These are phyloP conservation scores for Cryptococcus amylolentus DNA, from an alignment of 1,284 basidiomycete genomes.

Conservation along the genomic window DNA sequence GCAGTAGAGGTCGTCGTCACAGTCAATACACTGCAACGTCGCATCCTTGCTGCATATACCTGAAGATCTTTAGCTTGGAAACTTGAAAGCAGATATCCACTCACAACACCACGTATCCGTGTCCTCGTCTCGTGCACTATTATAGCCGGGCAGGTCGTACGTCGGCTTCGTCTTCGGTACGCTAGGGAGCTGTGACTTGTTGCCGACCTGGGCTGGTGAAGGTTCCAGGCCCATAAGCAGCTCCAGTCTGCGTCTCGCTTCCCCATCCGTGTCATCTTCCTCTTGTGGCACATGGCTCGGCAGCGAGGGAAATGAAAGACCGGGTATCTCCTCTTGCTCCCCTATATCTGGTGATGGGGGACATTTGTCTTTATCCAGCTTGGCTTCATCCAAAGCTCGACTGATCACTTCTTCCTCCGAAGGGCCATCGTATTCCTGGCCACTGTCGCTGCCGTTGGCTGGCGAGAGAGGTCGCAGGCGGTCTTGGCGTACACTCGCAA, in stretches of 20 bases:
- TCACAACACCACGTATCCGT: conserved; percentile 47
- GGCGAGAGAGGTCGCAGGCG: not conserved
- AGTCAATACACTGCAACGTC: conserved; percentile 35
- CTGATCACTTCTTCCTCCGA: conserved; percentile 34
- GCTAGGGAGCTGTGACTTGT: conserved; percentile 2
- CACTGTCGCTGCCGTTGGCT: not conserved
- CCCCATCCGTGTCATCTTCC: conserved; percentile 13
- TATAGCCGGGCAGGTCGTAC: conserved; percentile 35
- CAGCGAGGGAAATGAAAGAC: conserved; percentile 21
- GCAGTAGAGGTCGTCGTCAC: conserved; percentile 45
- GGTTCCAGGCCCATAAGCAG: conserved; percentile 33
- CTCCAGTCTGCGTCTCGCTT: conserved; percentile 21
- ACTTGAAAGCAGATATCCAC: conserved; percentile 11
- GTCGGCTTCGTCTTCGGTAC: conserved; percentile 11
- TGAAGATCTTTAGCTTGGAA: conserved; percentile 11
- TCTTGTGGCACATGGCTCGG: conserved; percentile 19
- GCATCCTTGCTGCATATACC: conserved; percentile 48
- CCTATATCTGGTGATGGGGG: conserved; percentile 2
- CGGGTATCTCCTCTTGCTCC: not conserved
- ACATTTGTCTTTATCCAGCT: conserved; percentile 9
- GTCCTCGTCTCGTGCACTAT: conserved; percentile 35
- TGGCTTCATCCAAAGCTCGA: conserved; percentile 32
- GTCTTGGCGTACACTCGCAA: conserved; percentile 3
- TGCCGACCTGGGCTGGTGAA: conserved; percentile 1
- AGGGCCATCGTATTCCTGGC: conserved; percentile 21